Evolutionary conservation across 106 monocot species (phyloP).

Genomic region (Vanilla planifolia): DNA sequence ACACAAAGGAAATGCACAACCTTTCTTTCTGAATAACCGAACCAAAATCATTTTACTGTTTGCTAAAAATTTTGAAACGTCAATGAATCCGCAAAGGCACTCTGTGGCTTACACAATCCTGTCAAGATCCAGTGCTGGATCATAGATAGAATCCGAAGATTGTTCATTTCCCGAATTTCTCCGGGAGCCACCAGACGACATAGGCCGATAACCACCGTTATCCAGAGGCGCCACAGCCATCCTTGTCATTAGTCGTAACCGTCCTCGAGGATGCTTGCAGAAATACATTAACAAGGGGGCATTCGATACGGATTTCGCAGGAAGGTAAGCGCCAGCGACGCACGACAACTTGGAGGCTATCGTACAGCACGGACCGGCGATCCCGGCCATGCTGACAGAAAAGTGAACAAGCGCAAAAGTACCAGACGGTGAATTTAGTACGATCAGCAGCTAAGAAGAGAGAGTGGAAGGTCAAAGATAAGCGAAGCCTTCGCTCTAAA

Average conservation of each 20-base stretch:
- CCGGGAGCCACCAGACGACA: slow-evolving; percentile 8
- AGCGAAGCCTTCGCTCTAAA: no score
- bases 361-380: slow-evolving; percentile 17
- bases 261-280: slow-evolving; percentile 5
- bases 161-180: slow-evolving; percentile 10
- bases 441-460: no score
- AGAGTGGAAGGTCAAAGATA: no score
- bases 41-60: no score
- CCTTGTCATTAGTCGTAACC: neutral
- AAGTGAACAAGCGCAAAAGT: no score
- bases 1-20: no score
- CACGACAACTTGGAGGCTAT: slow-evolving; percentile 2
- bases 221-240: slow-evolving; percentile 20
- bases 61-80: no score
- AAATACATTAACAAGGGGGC: neutral
- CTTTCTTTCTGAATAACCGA: no score
- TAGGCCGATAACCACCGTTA: slow-evolving; percentile 10
- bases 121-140: slow-evolving; percentile 55
- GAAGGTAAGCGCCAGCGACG: neutral
- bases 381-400: slow-evolving; percentile 50
- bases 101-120: slow-evolving; percentile 42
- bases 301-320: slow-evolving; percentile 12
- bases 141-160: slow-evolving; percentile 28
- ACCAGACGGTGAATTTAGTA: no score
- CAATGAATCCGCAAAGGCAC: no score